A percentile compares a stretch with the other conserved stretches of the same genome.
phyloP scores from a whole-genome alignment of 345 rosid species.

The Camelina laxa region DNA sequence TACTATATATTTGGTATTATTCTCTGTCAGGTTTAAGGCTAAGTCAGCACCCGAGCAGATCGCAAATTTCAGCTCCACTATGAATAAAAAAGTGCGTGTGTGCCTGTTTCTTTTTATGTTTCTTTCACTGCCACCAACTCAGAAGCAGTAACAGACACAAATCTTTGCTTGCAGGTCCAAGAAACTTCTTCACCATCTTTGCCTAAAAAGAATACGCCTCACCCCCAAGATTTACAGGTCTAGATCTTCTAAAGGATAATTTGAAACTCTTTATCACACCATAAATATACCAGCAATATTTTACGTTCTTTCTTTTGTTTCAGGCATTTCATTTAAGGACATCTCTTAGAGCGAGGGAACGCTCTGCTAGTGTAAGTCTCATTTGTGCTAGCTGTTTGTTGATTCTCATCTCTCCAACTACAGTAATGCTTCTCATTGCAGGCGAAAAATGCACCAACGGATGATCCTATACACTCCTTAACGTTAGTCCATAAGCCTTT shows the following conservation, averaged over 20 bases:
- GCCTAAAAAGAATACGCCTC: constrained; percentile 20
- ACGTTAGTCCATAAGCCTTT: constrained; percentile 32
- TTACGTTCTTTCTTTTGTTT: neutral
- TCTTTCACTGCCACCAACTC: neutral
- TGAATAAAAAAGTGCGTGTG: constrained; percentile 22
- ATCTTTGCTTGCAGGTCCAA: constrained; percentile 28
- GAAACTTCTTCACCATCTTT: constrained; percentile 35
- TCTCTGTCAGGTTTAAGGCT: constrained; percentile 41
- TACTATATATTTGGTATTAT: constrained; percentile 16
- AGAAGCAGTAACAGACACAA: constrained; percentile 3
- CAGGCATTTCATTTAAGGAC: constrained; percentile 35
- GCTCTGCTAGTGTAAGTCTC: constrained; percentile 36
- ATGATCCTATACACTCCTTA: constrained; percentile 19
- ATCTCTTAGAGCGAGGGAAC: constrained; percentile 28
- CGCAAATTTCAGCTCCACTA: constrained; percentile 11
- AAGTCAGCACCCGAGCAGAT: constrained; percentile 39
- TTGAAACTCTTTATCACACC: constrained; percentile 1
- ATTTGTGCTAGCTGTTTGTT: neutral
- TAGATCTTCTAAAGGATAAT: neutral
- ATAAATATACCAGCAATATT: neutral
- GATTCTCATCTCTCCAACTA: constrained; percentile 13
- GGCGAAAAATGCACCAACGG: neutral
- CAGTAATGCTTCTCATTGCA: constrained; percentile 25
- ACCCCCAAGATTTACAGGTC: constrained; percentile 34
- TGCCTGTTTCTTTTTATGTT: neutral